Evolutionary conservation across 192 early-diverging fungal genomes (phyloP).

Genomic region (Gryganskiella cystojenkinii): DNA sequence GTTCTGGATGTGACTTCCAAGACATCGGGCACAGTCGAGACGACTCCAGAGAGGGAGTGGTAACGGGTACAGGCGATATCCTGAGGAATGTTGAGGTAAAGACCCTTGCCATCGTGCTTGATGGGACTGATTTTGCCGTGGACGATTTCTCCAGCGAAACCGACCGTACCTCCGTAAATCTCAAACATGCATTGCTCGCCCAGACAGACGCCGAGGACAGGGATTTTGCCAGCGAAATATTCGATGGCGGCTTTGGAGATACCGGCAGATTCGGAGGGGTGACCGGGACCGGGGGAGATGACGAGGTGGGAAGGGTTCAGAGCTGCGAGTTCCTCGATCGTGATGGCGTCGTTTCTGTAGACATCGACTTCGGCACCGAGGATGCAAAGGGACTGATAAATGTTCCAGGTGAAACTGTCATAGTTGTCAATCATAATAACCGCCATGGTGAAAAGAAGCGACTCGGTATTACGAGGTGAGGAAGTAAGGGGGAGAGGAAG

Average conservation of each 20-base stretch:
- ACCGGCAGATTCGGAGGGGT: constrained; percentile 89
- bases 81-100: constrained; percentile 88
- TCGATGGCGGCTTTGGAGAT: constrained; percentile 89
- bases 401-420: constrained; percentile 99
- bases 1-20: constrained; percentile 91
- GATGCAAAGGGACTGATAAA: constrained; percentile 94
- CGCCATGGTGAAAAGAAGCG: constrained; percentile 54
- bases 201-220: constrained; percentile 96
- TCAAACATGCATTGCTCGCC: constrained; percentile 99
- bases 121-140: constrained; percentile 97
- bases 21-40: constrained; percentile 79
- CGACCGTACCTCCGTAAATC: constrained; percentile 93
- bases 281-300: constrained; percentile 97
- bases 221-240: constrained; percentile 93
- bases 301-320: constrained; percentile 94
- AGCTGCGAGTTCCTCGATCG: constrained; percentile 83
- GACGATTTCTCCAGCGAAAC: constrained; percentile 94
- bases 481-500: neutral
- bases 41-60: constrained; percentile 94
- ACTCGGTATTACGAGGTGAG: neutral
- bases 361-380: constrained; percentile 94
- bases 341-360: constrained; percentile 93
- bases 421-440: constrained; percentile 97
- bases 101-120: constrained; percentile 89
- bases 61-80: constrained; percentile 92